Percentiles rank a stretch among this genome's conserved stretches.
phyloP scores from a whole-genome alignment of 139 green algal species.

The Edaphochlamys debaryana region DNA sequence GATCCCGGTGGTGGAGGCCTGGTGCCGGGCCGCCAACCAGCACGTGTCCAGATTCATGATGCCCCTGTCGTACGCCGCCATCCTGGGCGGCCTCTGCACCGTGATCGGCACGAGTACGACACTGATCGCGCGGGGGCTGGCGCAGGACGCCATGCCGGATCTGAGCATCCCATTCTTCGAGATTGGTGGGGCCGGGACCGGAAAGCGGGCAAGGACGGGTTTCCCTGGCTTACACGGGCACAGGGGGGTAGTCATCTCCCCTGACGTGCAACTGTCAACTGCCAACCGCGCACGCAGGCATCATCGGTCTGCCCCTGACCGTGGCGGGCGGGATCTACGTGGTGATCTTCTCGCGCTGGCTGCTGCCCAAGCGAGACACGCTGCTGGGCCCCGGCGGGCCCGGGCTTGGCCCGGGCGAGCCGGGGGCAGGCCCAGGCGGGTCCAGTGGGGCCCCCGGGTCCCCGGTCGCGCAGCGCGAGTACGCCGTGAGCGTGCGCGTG shows the following conservation, averaged over 20 bases:
- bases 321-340: conserved; percentile 27
- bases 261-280: too few relatives aligned
- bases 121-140: conserved; percentile 65
- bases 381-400: too few relatives aligned
- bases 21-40: conserved; percentile 28
- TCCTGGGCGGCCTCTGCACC: conserved; percentile 82
- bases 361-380: conserved; percentile 26
- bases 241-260: too few relatives aligned
- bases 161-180: conserved; percentile 42
- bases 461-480: conserved; percentile 15
- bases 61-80: conserved; percentile 75
- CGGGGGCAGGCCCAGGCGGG: too few relatives aligned
- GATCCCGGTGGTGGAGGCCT: conserved; percentile 36
- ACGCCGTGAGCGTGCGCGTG: conserved; percentile 43
- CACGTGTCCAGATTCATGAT: conserved; percentile 64
- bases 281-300: not conserved
- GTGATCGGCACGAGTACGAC: conserved; percentile 89
- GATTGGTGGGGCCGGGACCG: conserved; percentile 33
- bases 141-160: conserved; percentile 11
- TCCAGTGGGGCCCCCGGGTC: too few relatives aligned
- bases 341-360: conserved; percentile 3
- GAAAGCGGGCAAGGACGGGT: too few relatives aligned
- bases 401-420: too few relatives aligned
- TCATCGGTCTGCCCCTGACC: conserved; percentile 26
- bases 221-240: too few relatives aligned